A percentile compares a stretch with the other conserved stretches of the same genome.
Conservation (phyloP, 2,329 filamentous ascomycete species). For the Paecilomyces formosus region DNA sequence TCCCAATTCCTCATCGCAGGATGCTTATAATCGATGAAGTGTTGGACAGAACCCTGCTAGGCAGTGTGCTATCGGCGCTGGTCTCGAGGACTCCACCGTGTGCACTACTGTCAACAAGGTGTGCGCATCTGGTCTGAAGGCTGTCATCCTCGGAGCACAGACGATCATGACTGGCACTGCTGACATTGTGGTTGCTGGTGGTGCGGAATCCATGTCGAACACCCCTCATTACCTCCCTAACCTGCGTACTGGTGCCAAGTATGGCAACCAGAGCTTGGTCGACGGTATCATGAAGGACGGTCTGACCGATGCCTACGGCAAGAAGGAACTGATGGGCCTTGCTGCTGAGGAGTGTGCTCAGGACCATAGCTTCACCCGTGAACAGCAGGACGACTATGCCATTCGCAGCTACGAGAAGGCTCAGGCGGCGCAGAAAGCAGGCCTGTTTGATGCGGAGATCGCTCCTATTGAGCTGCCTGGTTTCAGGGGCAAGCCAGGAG, state of each 20-base stretch:
- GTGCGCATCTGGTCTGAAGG: conserved; percentile 91
- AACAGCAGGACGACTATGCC: conserved; percentile 90
- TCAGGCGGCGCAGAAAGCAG: conserved; percentile 72
- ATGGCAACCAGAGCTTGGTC: conserved; percentile 79
- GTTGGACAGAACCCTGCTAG: conserved; percentile 93
- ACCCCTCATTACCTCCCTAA: conserved; percentile 88
- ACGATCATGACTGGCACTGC: conserved; percentile 97
- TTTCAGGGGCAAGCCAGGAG: conserved; percentile 79
- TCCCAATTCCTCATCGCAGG: conserved; percentile 1
- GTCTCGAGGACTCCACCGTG: conserved; percentile 69
- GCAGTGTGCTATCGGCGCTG: conserved; percentile 85
- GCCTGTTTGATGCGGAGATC: conserved; percentile 79
- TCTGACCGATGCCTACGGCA: conserved; percentile 81
- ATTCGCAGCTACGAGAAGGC: conserved; percentile 93
- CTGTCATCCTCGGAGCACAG: conserved; percentile 87
- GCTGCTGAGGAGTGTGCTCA: conserved; percentile 84
- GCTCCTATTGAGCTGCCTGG: conserved; percentile 80
- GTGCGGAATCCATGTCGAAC: conserved; percentile 98
- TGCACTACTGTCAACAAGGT: conserved; percentile 98
- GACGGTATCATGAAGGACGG: conserved; percentile 94
- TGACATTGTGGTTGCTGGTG: conserved; percentile 85
- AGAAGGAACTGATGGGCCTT: conserved; percentile 95
- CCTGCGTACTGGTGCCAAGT: conserved; percentile 83
- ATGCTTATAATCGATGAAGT: conserved; percentile 41
- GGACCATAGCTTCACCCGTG: conserved; percentile 73